Percentiles rank a stretch among this genome's conserved stretches.
These are phyloP conservation scores for Fusarium scirpi DNA, from an alignment of 2,329 filamentous ascomycete genomes.

Conservation along the genomic window DNA sequence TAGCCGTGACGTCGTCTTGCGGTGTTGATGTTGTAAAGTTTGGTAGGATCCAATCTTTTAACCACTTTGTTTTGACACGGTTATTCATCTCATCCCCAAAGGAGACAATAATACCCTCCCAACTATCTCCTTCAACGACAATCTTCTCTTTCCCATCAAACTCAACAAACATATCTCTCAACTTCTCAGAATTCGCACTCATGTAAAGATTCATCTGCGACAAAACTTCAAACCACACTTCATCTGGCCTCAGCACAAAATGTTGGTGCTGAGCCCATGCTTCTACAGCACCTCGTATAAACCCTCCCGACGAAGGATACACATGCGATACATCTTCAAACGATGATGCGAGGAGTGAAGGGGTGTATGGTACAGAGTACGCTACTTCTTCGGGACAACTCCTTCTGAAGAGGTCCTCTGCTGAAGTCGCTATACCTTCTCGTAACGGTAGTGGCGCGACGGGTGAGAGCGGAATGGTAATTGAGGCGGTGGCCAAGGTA, in stretches of 20 bases:
- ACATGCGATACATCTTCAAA: constrained; percentile 41
- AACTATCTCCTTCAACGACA: constrained; percentile 41
- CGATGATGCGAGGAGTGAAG: constrained; percentile 49
- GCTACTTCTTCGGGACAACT: constrained; percentile 53
- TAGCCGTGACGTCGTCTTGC: constrained; percentile 55
- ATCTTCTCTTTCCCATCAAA: constrained; percentile 59
- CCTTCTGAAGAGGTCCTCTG: constrained; percentile 47
- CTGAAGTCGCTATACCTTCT: constrained; percentile 43
- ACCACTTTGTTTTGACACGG: constrained; percentile 55
- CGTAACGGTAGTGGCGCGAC: constrained; percentile 46
- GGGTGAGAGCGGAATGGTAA: constrained; percentile 45
- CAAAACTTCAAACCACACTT: constrained; percentile 67
- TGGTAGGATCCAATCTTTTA: constrained; percentile 57
- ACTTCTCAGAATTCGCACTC: constrained; percentile 59
- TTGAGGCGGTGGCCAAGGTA: constrained; percentile 35
- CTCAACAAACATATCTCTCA: constrained; percentile 60
- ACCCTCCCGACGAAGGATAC: constrained; percentile 53
- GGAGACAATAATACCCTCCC: constrained; percentile 44
- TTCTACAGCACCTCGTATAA: constrained; percentile 59
- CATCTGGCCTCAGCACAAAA: constrained; percentile 63
- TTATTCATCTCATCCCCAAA: constrained; percentile 57
- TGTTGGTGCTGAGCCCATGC: constrained; percentile 65
- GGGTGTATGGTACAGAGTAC: constrained; percentile 34
- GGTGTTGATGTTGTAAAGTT: constrained; percentile 57
- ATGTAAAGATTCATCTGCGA: constrained; percentile 65